Percentiles rank a stretch among this genome's conserved stretches.
Conservation (phyloP, 495 filamentous ascomycete genomes). For the Hypoxylon subgilvum region DNA sequence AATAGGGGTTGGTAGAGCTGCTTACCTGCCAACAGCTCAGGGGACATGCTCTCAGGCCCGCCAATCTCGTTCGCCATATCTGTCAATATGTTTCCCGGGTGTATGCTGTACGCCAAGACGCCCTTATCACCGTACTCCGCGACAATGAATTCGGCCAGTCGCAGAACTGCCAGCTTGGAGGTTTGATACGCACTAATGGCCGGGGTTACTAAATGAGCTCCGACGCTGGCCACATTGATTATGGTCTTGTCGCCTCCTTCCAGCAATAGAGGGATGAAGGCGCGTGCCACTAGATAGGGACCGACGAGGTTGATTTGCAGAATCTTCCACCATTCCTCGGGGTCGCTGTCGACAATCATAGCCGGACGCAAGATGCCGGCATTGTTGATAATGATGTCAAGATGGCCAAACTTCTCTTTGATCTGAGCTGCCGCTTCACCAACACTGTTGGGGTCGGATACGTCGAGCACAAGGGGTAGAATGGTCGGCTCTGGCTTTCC, state of each 20-base stretch:
- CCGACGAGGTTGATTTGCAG: conserved; percentile 58
- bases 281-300: conserved; percentile 48
- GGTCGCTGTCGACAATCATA: conserved; percentile 50
- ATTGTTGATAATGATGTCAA: conserved; percentile 65
- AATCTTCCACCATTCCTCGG: conserved; percentile 53
- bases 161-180: conserved; percentile 57
- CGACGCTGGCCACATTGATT: conserved; percentile 54
- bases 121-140: conserved; percentile 55
- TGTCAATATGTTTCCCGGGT: conserved; percentile 59
- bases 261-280: conserved; percentile 54
- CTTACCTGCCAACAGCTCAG: conserved; percentile 32
- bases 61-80: conserved; percentile 47
- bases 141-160: conserved; percentile 54
- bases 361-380: conserved; percentile 48
- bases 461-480: conserved; percentile 51
- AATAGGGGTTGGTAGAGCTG: neutral
- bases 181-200: conserved; percentile 51
- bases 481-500: conserved; percentile 48
- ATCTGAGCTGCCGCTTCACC: conserved; percentile 40
- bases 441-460: conserved; percentile 47
- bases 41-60: neutral
- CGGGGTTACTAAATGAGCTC: conserved; percentile 42
- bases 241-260: conserved; percentile 51
- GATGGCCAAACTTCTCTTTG: conserved; percentile 41
- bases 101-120: conserved; percentile 53